Conservation (phyloP, 176 grass and related monocot species). For the Thalia dealbata region DNA sequence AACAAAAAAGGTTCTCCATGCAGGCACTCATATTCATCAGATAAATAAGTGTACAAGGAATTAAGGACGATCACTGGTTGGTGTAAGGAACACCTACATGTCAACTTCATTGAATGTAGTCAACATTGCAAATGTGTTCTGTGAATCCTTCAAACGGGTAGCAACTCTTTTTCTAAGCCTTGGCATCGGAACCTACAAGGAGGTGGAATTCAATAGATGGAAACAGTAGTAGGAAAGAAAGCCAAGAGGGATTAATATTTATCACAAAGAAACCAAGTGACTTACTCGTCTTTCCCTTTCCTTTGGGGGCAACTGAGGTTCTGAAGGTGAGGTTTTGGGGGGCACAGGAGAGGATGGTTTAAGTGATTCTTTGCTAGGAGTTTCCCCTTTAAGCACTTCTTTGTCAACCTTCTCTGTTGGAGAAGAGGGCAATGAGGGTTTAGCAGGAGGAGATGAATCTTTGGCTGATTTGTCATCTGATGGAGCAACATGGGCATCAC, state of each 20-base stretch:
- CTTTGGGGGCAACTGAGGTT: conserved; percentile 89
- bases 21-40: neutral
- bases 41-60: neutral
- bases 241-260: neutral
- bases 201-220: neutral
- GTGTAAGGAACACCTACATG: conserved; percentile 46
- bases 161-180: conserved; percentile 93
- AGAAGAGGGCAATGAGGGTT: conserved; percentile 35
- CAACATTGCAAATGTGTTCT: conserved; percentile 92
- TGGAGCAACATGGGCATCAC: conserved; percentile 81
- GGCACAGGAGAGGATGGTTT: conserved; percentile 20
- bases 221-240: neutral
- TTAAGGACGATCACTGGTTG: neutral
- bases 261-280: neutral
- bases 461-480: conserved; percentile 66
- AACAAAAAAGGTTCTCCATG: no score
- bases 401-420: conserved; percentile 14
- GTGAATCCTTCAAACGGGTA: conserved; percentile 95
- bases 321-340: conserved; percentile 53
- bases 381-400: conserved; percentile 29
- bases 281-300: conserved; percentile 83
- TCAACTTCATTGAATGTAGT: conserved; percentile 99
- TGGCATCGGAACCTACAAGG: conserved; percentile 74
- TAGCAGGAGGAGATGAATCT: conserved; percentile 30
- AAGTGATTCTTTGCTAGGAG: neutral